Percentiles rank a stretch among this genome's conserved stretches.
phyloP scores from a whole-genome alignment of 2,329 filamentous ascomycete genomes.

The Exophiala oligosperma region DNA sequence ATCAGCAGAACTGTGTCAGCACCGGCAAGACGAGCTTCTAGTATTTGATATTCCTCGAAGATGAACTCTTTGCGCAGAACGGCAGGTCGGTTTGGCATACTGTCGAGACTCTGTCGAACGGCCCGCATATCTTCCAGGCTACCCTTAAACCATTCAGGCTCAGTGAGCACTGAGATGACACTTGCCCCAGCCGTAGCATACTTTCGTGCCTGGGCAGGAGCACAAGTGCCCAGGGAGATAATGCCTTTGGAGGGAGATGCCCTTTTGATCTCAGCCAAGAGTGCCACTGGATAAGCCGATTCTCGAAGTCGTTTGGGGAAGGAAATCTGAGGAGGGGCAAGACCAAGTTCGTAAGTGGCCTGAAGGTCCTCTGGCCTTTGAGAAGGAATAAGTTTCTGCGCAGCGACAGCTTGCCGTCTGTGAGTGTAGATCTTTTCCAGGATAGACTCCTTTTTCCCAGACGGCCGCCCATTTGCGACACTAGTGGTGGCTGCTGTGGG shows the following conservation, averaged over 20 bases:
- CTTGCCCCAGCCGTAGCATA: slow-evolving; percentile 94
- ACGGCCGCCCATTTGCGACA: slow-evolving; percentile 23
- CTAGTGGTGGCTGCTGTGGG: slow-evolving; percentile 26
- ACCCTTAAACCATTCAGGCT: slow-evolving; percentile 99
- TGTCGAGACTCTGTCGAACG: slow-evolving; percentile 83
- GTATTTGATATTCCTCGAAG: slow-evolving; percentile 96
- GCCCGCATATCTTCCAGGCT: slow-evolving; percentile 89
- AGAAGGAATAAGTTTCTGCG: slow-evolving; percentile 82
- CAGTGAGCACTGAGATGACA: slow-evolving; percentile 96
- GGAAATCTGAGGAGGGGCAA: slow-evolving; percentile 79
- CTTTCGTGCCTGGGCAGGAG: slow-evolving; percentile 82
- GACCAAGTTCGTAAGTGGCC: slow-evolving; percentile 78
- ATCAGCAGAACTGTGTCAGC: slow-evolving; percentile 94
- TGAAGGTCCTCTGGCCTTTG: slow-evolving; percentile 81
- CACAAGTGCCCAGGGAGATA: slow-evolving; percentile 83
- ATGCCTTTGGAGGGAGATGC: slow-evolving; percentile 95
- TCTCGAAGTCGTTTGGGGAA: slow-evolving; percentile 77
- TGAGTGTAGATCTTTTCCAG: slow-evolving; percentile 87
- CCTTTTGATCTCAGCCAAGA: slow-evolving; percentile 97
- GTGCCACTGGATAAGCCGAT: slow-evolving; percentile 81
- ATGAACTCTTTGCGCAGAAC: slow-evolving; percentile 95
- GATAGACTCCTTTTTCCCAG: slow-evolving; percentile 74
- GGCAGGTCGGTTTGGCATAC: slow-evolving; percentile 89
- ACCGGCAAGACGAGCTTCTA: slow-evolving; percentile 88
- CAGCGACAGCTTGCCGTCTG: slow-evolving; percentile 71